Evolutionary conservation across 805 yeast genomes (phyloP).

Genomic region (Debaryomyces castellii): DNA sequence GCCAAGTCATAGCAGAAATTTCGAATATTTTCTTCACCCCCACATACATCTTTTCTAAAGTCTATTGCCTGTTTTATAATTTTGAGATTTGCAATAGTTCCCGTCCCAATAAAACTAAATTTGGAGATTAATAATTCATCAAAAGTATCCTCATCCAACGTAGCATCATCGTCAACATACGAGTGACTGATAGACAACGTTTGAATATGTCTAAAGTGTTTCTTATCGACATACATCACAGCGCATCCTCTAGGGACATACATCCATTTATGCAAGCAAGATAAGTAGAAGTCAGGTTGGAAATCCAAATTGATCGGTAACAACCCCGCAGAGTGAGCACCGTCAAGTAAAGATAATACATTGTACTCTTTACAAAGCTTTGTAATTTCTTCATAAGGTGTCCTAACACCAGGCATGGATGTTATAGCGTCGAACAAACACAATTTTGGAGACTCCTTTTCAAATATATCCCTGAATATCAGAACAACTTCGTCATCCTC

Average conservation of each 20-base stretch:
- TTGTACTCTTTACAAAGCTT: constrained; percentile 44
- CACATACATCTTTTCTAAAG: constrained; percentile 54
- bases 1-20: constrained; percentile 50
- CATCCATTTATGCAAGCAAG: constrained; percentile 74
- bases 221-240: constrained; percentile 53
- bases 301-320: constrained; percentile 43
- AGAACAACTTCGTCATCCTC: constrained; percentile 32
- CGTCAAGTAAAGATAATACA: constrained; percentile 62
- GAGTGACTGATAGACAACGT: constrained; percentile 58
- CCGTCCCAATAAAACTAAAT: constrained; percentile 54
- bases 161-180: constrained; percentile 35
- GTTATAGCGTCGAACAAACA: constrained; percentile 58
- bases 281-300: constrained; percentile 57
- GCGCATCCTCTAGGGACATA: constrained; percentile 57
- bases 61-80: constrained; percentile 49
- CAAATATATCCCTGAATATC: constrained; percentile 20
- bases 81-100: constrained; percentile 41
- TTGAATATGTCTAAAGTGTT: constrained; percentile 50
- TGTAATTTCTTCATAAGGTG: constrained; percentile 56
- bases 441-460: constrained; percentile 27
- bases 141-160: constrained; percentile 18
- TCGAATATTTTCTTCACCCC: constrained; percentile 56
- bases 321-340: constrained; percentile 69
- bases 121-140: constrained; percentile 37
- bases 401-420: constrained; percentile 60